Conservation (phyloP, 2,329 filamentous ascomycete genomes). For the Cyclaneusma minus region DNA sequence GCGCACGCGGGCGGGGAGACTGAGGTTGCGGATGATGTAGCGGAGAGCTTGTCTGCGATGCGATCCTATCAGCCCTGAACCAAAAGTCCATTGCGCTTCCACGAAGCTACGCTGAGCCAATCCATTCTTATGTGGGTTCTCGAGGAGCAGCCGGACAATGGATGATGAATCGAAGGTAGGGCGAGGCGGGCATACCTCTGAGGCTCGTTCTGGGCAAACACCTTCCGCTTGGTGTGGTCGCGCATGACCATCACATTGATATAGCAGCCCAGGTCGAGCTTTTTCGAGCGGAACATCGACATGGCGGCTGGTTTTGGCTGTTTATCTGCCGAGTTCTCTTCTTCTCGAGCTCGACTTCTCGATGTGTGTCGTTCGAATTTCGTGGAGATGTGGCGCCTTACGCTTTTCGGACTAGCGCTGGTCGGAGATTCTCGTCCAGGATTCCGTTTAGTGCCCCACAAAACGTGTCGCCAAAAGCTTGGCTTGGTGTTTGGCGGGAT, state of each 20-base stretch:
- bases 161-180: conserved; percentile 1
- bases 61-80: conserved; percentile 2
- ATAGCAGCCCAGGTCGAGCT: conserved; percentile 77
- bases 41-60: conserved; percentile 66
- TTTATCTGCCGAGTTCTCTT: too few relatives aligned
- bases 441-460: too few relatives aligned
- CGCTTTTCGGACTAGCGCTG: too few relatives aligned
- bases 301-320: too few relatives aligned
- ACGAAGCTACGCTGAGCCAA: background rate
- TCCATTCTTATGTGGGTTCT: background rate
- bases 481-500: too few relatives aligned
- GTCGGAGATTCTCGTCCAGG: too few relatives aligned
- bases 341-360: too few relatives aligned
- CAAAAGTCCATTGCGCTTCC: too few relatives aligned
- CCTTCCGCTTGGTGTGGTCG: conserved; percentile 93
- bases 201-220: conserved; percentile 72
- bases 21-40: conserved; percentile 88
- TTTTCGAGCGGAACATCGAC: conserved; percentile 81
- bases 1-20: conserved; percentile 64
- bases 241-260: conserved; percentile 77
- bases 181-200: conserved; percentile 42
- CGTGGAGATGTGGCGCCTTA: too few relatives aligned
- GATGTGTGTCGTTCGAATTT: too few relatives aligned
- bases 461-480: too few relatives aligned
- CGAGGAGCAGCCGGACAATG: background rate